Conservation (phyloP, 2,329 filamentous ascomycete genomes). For the Chalaropsis ovoidea region DNA sequence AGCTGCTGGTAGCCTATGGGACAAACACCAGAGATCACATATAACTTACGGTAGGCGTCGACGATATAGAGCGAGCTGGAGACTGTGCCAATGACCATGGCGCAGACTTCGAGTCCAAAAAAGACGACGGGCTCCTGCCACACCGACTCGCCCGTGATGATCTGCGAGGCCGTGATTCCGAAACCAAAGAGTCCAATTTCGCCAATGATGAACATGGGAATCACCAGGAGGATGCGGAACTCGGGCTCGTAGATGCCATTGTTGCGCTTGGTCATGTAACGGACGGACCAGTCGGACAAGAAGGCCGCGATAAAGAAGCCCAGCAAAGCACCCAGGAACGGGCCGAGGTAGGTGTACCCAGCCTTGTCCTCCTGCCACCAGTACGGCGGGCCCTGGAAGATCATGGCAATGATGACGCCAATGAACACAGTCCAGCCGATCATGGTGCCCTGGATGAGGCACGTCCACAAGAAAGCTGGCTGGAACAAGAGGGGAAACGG, state of each 20-base stretch:
- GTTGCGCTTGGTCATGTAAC: constrained; percentile 61
- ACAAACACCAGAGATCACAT: constrained; percentile 4
- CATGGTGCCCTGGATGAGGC: constrained; percentile 73
- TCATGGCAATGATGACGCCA: constrained; percentile 67
- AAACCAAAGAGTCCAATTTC: constrained; percentile 76
- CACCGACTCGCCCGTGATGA: constrained; percentile 46
- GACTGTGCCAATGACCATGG: constrained; percentile 87
- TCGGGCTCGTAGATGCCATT: constrained; percentile 81
- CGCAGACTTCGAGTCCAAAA: constrained; percentile 72
- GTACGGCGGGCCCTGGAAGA: constrained; percentile 70
- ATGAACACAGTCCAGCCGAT: constrained; percentile 97
- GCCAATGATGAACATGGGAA: constrained; percentile 71
- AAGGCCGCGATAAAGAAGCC: constrained; percentile 68
- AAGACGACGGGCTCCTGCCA: constrained; percentile 71
- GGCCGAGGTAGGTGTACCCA: constrained; percentile 77
- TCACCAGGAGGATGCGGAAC: constrained; percentile 71
- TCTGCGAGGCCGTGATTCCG: constrained; percentile 58
- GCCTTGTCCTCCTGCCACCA: constrained; percentile 73
- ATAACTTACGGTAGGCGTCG: constrained; percentile 69
- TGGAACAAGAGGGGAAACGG: constrained; percentile 77
- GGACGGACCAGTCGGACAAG: constrained; percentile 62
- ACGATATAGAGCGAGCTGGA: constrained; percentile 80
- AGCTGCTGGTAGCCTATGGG: not conserved
- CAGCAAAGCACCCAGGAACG: constrained; percentile 70
- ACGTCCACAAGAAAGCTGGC: constrained; percentile 71